Evolutionary conservation across 257 asterid genomes (phyloP).

Genomic region (Echium plantagineum): DNA sequence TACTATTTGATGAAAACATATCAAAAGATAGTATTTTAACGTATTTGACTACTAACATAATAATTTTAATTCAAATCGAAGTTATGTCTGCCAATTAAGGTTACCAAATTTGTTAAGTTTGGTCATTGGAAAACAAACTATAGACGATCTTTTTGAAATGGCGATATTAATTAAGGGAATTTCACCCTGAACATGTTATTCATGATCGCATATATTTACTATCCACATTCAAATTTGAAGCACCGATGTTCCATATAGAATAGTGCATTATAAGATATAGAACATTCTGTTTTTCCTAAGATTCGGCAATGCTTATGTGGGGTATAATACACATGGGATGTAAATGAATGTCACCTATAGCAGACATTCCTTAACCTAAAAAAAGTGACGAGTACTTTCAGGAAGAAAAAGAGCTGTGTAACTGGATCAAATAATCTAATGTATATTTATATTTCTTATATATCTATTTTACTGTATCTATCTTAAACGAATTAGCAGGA

Average conservation of each 20-base stretch:
- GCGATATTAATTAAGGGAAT: background rate
- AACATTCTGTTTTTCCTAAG: background rate
- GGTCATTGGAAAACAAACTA: no score
- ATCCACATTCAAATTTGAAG: background rate
- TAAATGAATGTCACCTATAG: background rate
- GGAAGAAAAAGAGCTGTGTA: background rate
- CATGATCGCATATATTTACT: background rate
- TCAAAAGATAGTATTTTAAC: no score
- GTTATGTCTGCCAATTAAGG: no score
- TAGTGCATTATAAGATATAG: background rate
- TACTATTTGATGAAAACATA: no score
- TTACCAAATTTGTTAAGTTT: no score
- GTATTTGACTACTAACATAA: no score
- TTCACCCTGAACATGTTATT: background rate
- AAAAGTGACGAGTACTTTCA: background rate
- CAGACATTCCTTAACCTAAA: background rate
- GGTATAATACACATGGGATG: background rate
- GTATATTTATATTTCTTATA: no score
- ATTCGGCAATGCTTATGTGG: background rate
- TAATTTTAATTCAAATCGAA: no score
- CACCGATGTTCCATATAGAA: background rate
- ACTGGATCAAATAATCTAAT: background rate
- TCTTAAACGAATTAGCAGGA: background rate
- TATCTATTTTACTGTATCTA: background rate
- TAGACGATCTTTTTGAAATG: no score